Evolutionary conservation across 371 early-diverging fungal species (phyloP).

Genomic region (Capniomyces stellatus): DNA sequence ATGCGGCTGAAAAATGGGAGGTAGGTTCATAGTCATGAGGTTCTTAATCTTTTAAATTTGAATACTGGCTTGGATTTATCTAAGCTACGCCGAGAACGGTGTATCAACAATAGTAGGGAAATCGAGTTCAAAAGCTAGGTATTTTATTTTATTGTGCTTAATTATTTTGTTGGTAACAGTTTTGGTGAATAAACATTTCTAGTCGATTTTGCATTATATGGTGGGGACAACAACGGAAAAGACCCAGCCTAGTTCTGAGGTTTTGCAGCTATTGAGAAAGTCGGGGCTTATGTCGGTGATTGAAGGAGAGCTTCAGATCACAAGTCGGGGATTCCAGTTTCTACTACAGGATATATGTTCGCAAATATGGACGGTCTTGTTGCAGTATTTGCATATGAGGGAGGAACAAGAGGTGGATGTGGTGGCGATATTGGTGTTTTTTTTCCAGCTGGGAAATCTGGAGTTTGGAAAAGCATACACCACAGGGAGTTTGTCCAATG

Average conservation of each 20-base stretch:
- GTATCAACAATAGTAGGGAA: no score
- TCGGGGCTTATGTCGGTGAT: slow-evolving; percentile 55
- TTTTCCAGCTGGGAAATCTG: slow-evolving; percentile 77
- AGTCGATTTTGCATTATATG: slow-evolving; percentile 74
- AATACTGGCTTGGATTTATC: no score
- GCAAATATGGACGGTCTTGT: slow-evolving; percentile 86
- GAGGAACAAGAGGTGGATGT: slow-evolving; percentile 70
- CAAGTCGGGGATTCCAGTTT: slow-evolving; percentile 93
- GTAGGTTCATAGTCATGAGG: slow-evolving; percentile 2
- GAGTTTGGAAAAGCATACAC: slow-evolving; percentile 82
- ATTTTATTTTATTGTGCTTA: no score
- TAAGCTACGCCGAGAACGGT: no score
- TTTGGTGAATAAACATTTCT: not conserved
- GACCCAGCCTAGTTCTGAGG: slow-evolving; percentile 48
- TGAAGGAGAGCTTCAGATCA: slow-evolving; percentile 36
- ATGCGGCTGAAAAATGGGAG: slow-evolving; percentile 80
- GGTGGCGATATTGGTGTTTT: slow-evolving; percentile 77
- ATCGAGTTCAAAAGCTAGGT: no score
- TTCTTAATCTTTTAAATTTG: not conserved
- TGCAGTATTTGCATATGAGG: slow-evolving; percentile 54
- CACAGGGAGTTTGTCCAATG: slow-evolving; percentile 57
- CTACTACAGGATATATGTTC: slow-evolving; percentile 79
- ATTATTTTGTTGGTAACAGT: not conserved
- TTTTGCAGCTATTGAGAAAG: slow-evolving; percentile 49
- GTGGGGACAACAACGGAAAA: slow-evolving; percentile 64